A percentile compares a stretch with the other conserved stretches of the same genome.
Conservation (phyloP, 1,284 basidiomycete species). For the Thecaphora thlaspeos region DNA sequence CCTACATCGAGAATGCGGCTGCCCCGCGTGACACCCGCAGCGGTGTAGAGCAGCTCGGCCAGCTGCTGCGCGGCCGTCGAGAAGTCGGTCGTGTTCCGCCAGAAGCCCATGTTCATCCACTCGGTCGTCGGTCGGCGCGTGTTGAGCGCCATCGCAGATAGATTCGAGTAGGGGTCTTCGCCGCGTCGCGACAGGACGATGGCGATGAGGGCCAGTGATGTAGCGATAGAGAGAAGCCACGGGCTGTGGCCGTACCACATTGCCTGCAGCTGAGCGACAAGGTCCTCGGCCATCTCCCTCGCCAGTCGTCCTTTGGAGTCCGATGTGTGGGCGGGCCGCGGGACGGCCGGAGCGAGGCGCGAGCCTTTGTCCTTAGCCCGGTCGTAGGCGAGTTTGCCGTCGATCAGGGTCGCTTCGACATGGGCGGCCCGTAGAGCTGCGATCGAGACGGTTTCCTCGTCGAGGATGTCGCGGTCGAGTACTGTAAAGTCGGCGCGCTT, state of each 20-base stretch:
- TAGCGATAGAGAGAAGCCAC: conserved; percentile 1
- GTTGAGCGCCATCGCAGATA: conserved; percentile 30
- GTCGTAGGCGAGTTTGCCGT: conserved; percentile 72
- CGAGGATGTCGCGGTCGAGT: conserved; percentile 76
- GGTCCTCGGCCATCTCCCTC: too few relatives aligned
- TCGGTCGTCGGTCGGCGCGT: conserved; percentile 26
- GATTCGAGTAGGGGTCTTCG: conserved; percentile 15
- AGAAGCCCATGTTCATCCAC: conserved; percentile 53
- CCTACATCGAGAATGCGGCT: conserved; percentile 50
- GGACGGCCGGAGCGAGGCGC: conserved; percentile 4
- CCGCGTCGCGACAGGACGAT: conserved; percentile 5
- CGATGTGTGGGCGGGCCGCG: not conserved
- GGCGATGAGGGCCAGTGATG: conserved; percentile 6
- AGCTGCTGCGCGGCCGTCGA: conserved; percentile 36
- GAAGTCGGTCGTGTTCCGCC: conserved; percentile 20
- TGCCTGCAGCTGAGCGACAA: not conserved
- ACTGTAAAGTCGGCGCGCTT: conserved; percentile 84
- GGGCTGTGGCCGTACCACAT: not conserved
- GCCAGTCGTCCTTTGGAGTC: not conserved
- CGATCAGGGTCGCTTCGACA: conserved; percentile 74
- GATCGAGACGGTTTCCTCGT: conserved; percentile 59
- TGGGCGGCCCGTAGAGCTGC: conserved; percentile 70
- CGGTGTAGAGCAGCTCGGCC: conserved; percentile 30
- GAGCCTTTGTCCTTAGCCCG: conserved; percentile 45
- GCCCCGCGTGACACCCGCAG: conserved; percentile 17